Evolutionary conservation across 2,329 filamentous ascomycete genomes (phyloP), one percentile per base, ranked within the genome.

Genomic region (Fusarium gaditjirri): DNA sequence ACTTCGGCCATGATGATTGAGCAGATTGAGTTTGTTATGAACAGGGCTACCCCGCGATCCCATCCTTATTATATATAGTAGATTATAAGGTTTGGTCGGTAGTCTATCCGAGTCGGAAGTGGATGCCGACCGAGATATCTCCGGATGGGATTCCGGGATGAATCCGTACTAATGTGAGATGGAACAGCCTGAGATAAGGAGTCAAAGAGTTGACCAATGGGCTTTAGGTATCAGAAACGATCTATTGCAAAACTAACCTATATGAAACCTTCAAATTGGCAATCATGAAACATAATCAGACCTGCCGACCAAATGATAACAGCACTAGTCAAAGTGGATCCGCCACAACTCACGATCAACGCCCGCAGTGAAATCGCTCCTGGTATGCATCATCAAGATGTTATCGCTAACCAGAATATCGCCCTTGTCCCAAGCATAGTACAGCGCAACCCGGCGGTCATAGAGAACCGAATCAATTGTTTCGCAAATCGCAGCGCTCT

Each of bases 341-440:
- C 85, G 76, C 86, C 86, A 88, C 41, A 87, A 74, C 71, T 87
- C 85, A 25, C 85, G 76, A 53, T 85, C 81, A 29, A 80, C 79
- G 0, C 84, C 84, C 0, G 84, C 79, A 4, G 75, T 79, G 49
- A 86, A 87, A 43, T 83, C 82, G 52, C 82, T 87, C 52, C 84
- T 77, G 0, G 85, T 87, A 57, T 88, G 86, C 83, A 88, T 82
- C 69, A 82, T 83, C 59, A 84, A 62, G 7, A 83, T 75, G 53
- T 89, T 89, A 69, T 89, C 87, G 65, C 80, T 88, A 9, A 89
- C 76, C 2, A 89, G 68, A 41, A 89, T 49, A 72, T 89, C 88
- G 0, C 87, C 87, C 77, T 86, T 83, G 57, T 89, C 83, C 87
- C 87, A 89, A 9, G 81, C 76, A 61, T 87, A 85, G 59, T 85